phyloP scores from a whole-genome alignment of 768 basidiomycete species.

The Hirschioporus abietinus region DNA sequence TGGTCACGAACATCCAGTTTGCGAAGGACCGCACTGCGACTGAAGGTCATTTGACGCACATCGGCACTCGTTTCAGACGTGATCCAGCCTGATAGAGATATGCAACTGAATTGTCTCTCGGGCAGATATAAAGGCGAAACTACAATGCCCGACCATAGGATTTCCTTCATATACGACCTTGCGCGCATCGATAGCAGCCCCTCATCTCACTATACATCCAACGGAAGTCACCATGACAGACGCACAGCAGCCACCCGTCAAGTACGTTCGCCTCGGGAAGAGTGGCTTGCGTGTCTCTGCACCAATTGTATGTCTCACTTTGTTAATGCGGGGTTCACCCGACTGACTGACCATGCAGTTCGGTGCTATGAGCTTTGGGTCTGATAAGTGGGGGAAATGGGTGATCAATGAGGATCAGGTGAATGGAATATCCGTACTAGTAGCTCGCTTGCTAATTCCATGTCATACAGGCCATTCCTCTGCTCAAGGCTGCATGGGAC shows the following conservation, averaged over 20 bases:
- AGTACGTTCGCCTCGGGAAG: slow-evolving; percentile 28
- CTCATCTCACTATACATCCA: too few relatives aligned
- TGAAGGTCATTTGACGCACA: neutral
- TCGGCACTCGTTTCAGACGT: neutral
- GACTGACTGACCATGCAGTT: slow-evolving; percentile 11
- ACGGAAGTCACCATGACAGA: neutral
- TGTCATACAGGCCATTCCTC: slow-evolving; percentile 11
- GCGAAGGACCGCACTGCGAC: neutral
- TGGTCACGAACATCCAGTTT: too few relatives aligned
- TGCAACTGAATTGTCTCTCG: neutral
- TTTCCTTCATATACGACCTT: neutral
- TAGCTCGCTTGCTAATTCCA: neutral
- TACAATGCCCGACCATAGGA: neutral
- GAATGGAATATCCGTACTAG: slow-evolving; percentile 6
- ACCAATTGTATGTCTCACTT: slow-evolving; percentile 20
- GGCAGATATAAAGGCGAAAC: neutral
- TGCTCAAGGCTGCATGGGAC: slow-evolving; percentile 27
- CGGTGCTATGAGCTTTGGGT: slow-evolving; percentile 23
- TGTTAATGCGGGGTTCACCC: neutral
- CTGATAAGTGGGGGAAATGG: slow-evolving; percentile 13
- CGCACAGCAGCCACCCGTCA: neutral
- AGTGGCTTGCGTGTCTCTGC: slow-evolving; percentile 29
- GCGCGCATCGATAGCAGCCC: neutral
- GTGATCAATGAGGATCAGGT: slow-evolving; percentile 17
- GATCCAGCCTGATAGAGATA: neutral